Evolutionary conservation across 1,284 basidiomycete genomes (phyloP), one percentile per base, ranked within the genome.

Genomic region (Puccinia coronata): DNA sequence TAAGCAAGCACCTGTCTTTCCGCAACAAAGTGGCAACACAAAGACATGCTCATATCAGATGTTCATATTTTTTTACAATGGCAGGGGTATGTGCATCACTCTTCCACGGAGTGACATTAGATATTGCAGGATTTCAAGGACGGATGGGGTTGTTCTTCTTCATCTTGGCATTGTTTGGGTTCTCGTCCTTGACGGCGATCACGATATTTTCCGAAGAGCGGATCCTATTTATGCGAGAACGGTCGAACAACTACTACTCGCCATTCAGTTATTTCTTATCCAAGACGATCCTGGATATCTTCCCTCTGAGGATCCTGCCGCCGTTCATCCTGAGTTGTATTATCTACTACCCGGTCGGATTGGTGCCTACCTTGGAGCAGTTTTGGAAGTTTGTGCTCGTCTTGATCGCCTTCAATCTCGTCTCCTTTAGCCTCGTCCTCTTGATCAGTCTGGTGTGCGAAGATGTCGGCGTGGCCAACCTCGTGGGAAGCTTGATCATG

Each of bases 331-430:
- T 96, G 83, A 96, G 96, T 36, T 93, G 93, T 14, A 97, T 98
- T 84, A 92, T 97, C 5, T 99, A 99, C 85, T 88, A 93, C 12
- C 90, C 97, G 9, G 94, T 98, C 2, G 96, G 96, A 11, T 91
- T 99, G 57, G 96, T 98, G 20, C 93, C 94, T 0, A 92, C 91
- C 8, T 92, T 98, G 5, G 88, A 90, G 0, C 91, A 90, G 23
- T 98, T 98, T 88, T 98, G 96, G 96, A 97, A 97, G 87, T 98
- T 98, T 88, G 92, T 98, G 87, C 91, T 99, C 83, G 92, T 92
- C 1, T 90, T 98, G 41, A 94, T 99, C 16, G 87, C 98, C 59
- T 98, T 98, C 91, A 98, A 98, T 87, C 88, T 98, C 82, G 92
- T 95, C 0, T 95, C 96, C 0, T 94, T 94, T 28, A 93, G 92